Percentiles rank a stretch among this genome's conserved stretches.
Evolutionary conservation across 306 rosid genomes (phyloP).

Genomic region (Carpinus fangiana): DNA sequence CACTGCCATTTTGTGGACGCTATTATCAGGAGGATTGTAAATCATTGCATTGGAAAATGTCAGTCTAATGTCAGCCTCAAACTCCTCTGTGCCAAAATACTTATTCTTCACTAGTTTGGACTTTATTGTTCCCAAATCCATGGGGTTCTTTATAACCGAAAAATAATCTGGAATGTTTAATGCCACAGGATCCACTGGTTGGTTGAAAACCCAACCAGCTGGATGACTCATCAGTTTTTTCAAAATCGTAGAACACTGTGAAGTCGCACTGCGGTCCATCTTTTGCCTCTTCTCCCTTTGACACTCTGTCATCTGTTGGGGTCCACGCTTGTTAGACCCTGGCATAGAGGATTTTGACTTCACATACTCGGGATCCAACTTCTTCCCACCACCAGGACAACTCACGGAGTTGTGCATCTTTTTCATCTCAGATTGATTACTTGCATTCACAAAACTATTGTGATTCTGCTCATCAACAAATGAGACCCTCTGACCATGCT

Average conservation of each 20-base stretch:
- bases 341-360: slow-evolving; percentile 30
- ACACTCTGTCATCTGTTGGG: slow-evolving; percentile 35
- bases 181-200: slow-evolving; percentile 83
- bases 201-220: slow-evolving; percentile 64
- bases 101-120: slow-evolving; percentile 59
- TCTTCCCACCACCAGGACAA: slow-evolving; percentile 15
- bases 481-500: slow-evolving; percentile 35
- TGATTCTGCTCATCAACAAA: slow-evolving; percentile 26
- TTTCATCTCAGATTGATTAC: slow-evolving; percentile 3
- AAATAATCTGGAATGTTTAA: slow-evolving; percentile 85
- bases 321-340: slow-evolving; percentile 53
- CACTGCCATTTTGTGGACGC: slow-evolving; percentile 73
- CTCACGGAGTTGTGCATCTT: neutral
- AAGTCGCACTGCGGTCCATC: slow-evolving; percentile 53
- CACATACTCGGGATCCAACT: slow-evolving; percentile 10
- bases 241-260: slow-evolving; percentile 55
- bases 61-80: slow-evolving; percentile 76
- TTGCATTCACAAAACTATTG: slow-evolving; percentile 3
- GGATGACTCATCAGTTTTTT: slow-evolving; percentile 52
- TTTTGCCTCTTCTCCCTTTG: slow-evolving; percentile 68
- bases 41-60: slow-evolving; percentile 87
- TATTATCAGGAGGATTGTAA: slow-evolving; percentile 79
- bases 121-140: slow-evolving; percentile 92
- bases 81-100: slow-evolving; percentile 53
- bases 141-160: slow-evolving; percentile 61